Evolutionary conservation across 805 yeast species (phyloP).

Genomic region (Ogataea ganodermae): DNA sequence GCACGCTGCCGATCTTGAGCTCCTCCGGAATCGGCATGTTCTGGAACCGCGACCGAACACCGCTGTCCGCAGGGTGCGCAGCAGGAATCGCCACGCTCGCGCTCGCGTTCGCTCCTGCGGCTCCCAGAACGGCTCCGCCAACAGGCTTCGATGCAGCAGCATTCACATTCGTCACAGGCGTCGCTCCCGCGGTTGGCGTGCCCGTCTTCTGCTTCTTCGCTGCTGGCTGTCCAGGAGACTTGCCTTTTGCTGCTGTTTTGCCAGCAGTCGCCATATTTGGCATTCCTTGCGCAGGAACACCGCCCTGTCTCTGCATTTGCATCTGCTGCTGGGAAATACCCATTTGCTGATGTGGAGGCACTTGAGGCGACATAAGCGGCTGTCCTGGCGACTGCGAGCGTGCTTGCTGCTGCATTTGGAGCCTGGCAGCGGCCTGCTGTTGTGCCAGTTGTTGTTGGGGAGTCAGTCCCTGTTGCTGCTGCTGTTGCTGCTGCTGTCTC

Average conservation of each 20-base stretch:
- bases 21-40: slow-evolving; percentile 72
- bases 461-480: slow-evolving; percentile 7
- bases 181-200: slow-evolving; percentile 29
- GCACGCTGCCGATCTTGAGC: slow-evolving; percentile 64
- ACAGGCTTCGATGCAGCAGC: slow-evolving; percentile 44
- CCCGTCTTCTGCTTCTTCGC: slow-evolving; percentile 21
- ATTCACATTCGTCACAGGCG: slow-evolving; percentile 46
- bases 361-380: slow-evolving; percentile 9
- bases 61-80: slow-evolving; percentile 32
- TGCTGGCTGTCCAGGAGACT: slow-evolving; percentile 15
- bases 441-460: slow-evolving; percentile 18
- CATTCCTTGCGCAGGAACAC: slow-evolving; percentile 8
- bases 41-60: slow-evolving; percentile 57
- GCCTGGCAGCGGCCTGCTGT: slow-evolving; percentile 12
- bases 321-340: slow-evolving; percentile 15
- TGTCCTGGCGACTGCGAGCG: slow-evolving; percentile 20
- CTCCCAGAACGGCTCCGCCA: slow-evolving; percentile 19
- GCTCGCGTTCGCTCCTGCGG: slow-evolving; percentile 16
- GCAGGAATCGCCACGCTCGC: slow-evolving; percentile 19
- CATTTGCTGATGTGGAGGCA: slow-evolving; percentile 13
- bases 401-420: slow-evolving; percentile 18
- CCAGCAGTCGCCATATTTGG: slow-evolving; percentile 1
- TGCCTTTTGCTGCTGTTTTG: slow-evolving; percentile 11
- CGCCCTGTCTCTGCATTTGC: slow-evolving; percentile 18
- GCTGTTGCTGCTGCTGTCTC: slow-evolving; percentile 20